Base-by-base conservation (phyloP, 257 asterid species). In the Capsicum rhomboideum region DNA sequence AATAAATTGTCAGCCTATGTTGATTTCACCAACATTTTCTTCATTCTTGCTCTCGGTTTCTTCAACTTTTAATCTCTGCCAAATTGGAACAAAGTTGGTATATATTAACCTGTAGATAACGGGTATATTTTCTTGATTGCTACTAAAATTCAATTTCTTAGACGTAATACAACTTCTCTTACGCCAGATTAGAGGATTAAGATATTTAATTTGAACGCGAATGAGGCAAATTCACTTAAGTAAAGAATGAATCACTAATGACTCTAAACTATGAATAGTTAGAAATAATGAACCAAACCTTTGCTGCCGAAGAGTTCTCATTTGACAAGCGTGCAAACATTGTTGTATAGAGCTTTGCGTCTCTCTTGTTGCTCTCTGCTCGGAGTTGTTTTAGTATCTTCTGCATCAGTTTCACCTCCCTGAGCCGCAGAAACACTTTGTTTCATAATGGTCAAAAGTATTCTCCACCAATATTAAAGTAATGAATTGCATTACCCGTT, bases 351-450 rank as follows among this genome's bases (percentile, higher is more conserved):
- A 92, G 88, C 79, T 87, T 90, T 75, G 94, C 92, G 58, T 93
- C 97, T 86, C 92, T 89, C 78, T 72, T 91, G 82, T 88, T 83
- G 87, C 88, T 89, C 87, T 92, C 93, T 21, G 85, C 92, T 85
- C 89, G 87, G 44, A 87, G 90, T 79, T 90, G 89, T 82, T 87
- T 92, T 85, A 92, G 74, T 80, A 85, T 87, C 86, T 88, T 91
- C 81, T 88, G 91, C 21, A 93, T 53, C 82, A 90, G 72, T 87
- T 89, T 91, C 88, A 93, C 87, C 88, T 92, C 97, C 92, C 97
- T 93, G 86, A 80, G 6, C 82, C 37, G 6, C 63, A 77, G 46
- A 18, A 77, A 77, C 49, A 50, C 64, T 18, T 75, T 61, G 56
- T 50, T 20, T 58, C 77, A 82, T 46, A 6, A 82, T 10, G 64